Evolutionary conservation across 306 rosid genomes (phyloP), one percentile per base, ranked within the genome.

Genomic region (Rosa multiflora): DNA sequence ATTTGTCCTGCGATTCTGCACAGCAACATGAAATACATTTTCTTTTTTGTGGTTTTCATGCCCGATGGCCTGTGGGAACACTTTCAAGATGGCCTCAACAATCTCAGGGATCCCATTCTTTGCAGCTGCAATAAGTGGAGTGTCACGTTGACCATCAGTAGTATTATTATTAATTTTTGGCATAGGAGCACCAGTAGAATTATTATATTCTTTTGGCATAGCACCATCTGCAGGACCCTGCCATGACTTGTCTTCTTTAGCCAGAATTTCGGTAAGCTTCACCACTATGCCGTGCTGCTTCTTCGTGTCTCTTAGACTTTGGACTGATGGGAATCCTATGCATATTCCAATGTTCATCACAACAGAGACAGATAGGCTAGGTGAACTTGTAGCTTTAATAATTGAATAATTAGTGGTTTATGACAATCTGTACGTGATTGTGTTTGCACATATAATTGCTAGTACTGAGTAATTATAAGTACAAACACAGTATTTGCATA

Each of bases 31-130:
- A 18, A 78, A 52, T 2, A 78, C 40, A 40, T 78, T 78, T 29
- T 78, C 68, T 4, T 8, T 7, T 55, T 43, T 53, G 43, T 78
- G 11, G 29, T 43, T 78, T 2, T 53, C 69, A 69, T 69, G 81
- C 21, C 69, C 81, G 29, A 69, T 69, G 29, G 81, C 81, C 47
- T 55, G 47, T 2, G 75, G 81, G 39, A 40, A 55, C 10, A 40
- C 58, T 5, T 55, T 17, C 5, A 78, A 49, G 5, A 78, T 40
- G 40, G 53, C 58, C n/a, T 78, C 7, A 4, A 69, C 70, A 21
- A 78, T 68, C 55, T 78, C 81, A 43, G 5, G 2, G 29, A 78
- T 68, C 68, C 81, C 81, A 39, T 53, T 78, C 32, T 66, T 77
- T 20, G 75, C 29, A 11, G 81, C 81, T 37, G 55, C 75, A 42